Evolutionary conservation across 768 basidiomycete genomes (phyloP).

Genomic region (Mycena metata): DNA sequence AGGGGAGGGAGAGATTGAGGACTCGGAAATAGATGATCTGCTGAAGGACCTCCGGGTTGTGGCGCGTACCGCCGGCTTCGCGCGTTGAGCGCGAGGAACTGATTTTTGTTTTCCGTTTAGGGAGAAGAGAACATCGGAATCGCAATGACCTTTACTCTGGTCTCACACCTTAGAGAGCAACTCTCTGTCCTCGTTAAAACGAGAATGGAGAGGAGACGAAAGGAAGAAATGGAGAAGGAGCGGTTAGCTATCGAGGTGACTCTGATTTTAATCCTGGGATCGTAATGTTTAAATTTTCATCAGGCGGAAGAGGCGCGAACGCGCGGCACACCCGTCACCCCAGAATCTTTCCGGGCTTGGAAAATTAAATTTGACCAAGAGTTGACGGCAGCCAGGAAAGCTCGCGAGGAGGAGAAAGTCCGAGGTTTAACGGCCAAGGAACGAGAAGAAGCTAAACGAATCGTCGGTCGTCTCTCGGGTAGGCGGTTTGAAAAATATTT

Average conservation of each 20-base stretch:
- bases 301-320: conserved; percentile 91
- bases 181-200: conserved; percentile 73
- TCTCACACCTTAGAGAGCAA: conserved; percentile 86
- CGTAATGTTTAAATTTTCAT: conserved; percentile 29
- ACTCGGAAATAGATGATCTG: conserved; percentile 67
- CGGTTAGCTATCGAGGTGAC: conserved; percentile 80
- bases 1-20: conserved; percentile 71
- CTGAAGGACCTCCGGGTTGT: conserved; percentile 69
- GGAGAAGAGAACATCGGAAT: conserved; percentile 91
- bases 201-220: conserved; percentile 67
- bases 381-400: conserved; percentile 62
- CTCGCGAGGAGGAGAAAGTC: conserved; percentile 78
- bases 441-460: conserved; percentile 53
- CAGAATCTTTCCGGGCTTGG: conserved; percentile 86
- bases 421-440: conserved; percentile 45
- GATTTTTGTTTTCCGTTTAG: conserved; percentile 50
- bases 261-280: conserved; percentile 20
- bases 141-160: conserved; percentile 98
- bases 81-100: conserved; percentile 17
- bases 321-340: conserved; percentile 92
- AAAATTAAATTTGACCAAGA: conserved; percentile 85
- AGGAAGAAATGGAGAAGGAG: conserved; percentile 81
- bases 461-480: conserved; percentile 78
- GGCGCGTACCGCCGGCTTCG: conserved; percentile 54
- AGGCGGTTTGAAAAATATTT: conserved; percentile 39